phyloP scores from a whole-genome alignment of 177 flowering plant species.

The Tripterygium wilfordii region DNA sequence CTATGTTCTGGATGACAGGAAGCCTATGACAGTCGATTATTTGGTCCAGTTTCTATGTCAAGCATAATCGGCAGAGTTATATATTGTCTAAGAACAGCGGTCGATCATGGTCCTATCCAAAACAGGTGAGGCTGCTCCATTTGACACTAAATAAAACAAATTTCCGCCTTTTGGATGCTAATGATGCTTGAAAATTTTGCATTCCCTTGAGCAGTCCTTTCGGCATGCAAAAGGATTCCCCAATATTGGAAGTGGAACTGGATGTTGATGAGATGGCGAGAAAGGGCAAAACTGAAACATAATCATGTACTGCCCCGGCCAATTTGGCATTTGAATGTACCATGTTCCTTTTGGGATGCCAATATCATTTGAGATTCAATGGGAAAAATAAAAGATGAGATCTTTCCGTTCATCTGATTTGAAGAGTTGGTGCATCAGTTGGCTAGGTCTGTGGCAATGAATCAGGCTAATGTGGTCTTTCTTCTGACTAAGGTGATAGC shows the following conservation, averaged over 20 bases:
- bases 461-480: too few relatives aligned
- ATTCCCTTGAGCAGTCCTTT: conserved; percentile 35
- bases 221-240: conserved; percentile 66
- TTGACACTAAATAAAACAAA: neutral
- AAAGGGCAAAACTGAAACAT: conserved; percentile 46
- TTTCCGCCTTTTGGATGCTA: neutral
- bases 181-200: conserved; percentile 2
- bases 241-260: conserved; percentile 81
- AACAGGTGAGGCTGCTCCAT: conserved; percentile 54
- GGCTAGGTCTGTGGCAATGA: too few relatives aligned
- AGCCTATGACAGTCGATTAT: conserved; percentile 81
- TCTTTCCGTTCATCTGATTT: neutral
- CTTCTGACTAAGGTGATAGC: too few relatives aligned
- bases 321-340: conserved; percentile 4
- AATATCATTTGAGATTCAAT: neutral
- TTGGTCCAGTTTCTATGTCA: conserved; percentile 81
- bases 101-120: conserved; percentile 94
- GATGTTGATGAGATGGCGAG: conserved; percentile 94
- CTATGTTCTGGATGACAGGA: conserved; percentile 43
- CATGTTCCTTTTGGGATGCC: neutral
- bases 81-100: conserved; percentile 70
- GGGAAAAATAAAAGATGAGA: conserved; percentile 5
- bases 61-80: conserved; percentile 82
- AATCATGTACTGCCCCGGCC: conserved; percentile 11
- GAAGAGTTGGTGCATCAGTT: too few relatives aligned